phyloP scores from a whole-genome alignment of 2,329 filamentous ascomycete species.

The Dactylella cylindrospora region DNA sequence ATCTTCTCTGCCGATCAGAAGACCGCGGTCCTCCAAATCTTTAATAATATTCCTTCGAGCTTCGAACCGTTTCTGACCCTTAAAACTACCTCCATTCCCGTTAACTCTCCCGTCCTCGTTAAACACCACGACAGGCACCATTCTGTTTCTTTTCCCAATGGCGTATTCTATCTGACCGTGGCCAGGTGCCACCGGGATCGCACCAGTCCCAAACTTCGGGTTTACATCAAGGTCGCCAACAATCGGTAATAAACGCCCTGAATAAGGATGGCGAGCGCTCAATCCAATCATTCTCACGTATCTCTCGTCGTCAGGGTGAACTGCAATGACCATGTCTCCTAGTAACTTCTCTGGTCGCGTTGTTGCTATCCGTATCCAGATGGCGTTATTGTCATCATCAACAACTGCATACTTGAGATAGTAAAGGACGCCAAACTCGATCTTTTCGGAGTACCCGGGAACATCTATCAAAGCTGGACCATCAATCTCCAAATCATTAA shows the following conservation, averaged over 20 bases:
- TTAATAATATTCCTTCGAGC: constrained; percentile 43
- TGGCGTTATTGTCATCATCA: constrained; percentile 33
- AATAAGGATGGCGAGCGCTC: constrained; percentile 16
- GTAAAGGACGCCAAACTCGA: constrained; percentile 47
- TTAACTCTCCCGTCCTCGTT: constrained; percentile 21
- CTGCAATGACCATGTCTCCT: constrained; percentile 48
- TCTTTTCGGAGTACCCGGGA: constrained; percentile 31
- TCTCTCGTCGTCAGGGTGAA: constrained; percentile 47
- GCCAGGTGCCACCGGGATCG: constrained; percentile 47
- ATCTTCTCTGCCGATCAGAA: constrained; percentile 43
- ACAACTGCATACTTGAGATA: constrained; percentile 46
- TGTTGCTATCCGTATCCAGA: constrained; percentile 45
- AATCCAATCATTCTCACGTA: constrained; percentile 42
- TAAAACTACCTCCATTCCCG: constrained; percentile 1
- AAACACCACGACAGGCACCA: constrained; percentile 8
- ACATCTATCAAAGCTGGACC: constrained; percentile 13
- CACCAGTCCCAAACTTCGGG: constrained; percentile 46
- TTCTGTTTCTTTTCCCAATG: constrained; percentile 45
- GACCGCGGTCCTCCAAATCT: constrained; percentile 38
- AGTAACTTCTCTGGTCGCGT: constrained; percentile 47
- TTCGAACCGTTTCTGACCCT: constrained; percentile 37
- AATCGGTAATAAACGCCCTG: constrained; percentile 42
- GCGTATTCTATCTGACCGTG: constrained; percentile 45
- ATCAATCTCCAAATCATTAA: constrained; percentile 42
- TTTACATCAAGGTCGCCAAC: constrained; percentile 46